Evolutionary conservation across 371 early-diverging fungal genomes (phyloP).

Genomic region (Mucor lusitanicus): DNA sequence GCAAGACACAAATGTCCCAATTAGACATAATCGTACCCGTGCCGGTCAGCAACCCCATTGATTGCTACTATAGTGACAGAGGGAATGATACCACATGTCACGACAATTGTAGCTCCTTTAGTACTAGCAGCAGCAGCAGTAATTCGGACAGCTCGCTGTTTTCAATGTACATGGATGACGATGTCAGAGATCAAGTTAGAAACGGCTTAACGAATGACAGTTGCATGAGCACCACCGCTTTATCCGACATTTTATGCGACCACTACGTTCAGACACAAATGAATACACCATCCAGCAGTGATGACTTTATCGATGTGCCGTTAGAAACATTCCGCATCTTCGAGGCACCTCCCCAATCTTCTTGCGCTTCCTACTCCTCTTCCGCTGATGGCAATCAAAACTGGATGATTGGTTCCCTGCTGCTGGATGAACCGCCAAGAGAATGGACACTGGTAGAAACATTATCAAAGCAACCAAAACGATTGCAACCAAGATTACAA

Average conservation of each 20-base stretch:
- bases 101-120: conserved; percentile 15
- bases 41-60: conserved; percentile 17
- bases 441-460: conserved; percentile 39
- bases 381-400: conserved; percentile 17
- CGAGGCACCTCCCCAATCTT: conserved; percentile 24
- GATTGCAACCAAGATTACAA: neutral
- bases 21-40: conserved; percentile 13
- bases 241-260: conserved; percentile 45
- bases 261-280: conserved; percentile 38
- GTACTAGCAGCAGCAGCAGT: conserved; percentile 14
- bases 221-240: conserved; percentile 15
- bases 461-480: conserved; percentile 2
- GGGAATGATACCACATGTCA: neutral
- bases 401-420: conserved; percentile 8
- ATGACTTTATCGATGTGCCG: conserved; percentile 24
- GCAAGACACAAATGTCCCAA: conserved; percentile 15
- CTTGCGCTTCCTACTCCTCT: neutral
- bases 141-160: conserved; percentile 4
- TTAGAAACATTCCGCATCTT: conserved; percentile 29
- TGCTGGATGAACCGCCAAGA: conserved; percentile 14
- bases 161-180: conserved; percentile 10
- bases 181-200: conserved; percentile 1
- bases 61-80: conserved; percentile 11
- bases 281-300: conserved; percentile 12
- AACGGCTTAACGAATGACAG: conserved; percentile 1